Percentiles rank a stretch among this genome's conserved stretches.
Evolutionary conservation across 148 eudicot species (phyloP).

Genomic region (Agrostemma githago): DNA sequence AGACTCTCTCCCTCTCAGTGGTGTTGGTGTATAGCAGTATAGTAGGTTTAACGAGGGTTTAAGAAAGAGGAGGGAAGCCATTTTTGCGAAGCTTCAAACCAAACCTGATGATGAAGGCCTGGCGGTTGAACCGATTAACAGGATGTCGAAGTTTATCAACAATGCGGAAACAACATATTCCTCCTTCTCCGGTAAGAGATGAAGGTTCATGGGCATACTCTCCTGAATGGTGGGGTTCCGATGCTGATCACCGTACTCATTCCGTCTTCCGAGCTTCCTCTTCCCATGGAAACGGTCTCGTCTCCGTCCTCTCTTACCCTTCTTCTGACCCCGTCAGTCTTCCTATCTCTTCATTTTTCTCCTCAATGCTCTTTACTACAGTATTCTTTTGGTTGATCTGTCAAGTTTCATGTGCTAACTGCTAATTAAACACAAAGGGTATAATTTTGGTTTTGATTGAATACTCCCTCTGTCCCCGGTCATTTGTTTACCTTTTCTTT

Average conservation of each 20-base stretch:
- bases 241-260: conserved; percentile 29
- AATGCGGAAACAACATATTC: conserved; percentile 3
- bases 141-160: conserved; percentile 42
- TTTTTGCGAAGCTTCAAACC: not conserved
- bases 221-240: conserved; percentile 75
- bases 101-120: conserved; percentile 14
- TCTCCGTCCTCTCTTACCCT: conserved; percentile 79
- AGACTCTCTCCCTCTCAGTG: too few relatives aligned
- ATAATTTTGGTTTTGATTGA: not conserved
- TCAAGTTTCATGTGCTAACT: not conserved
- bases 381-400: not conserved
- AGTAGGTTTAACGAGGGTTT: conserved; percentile 7
- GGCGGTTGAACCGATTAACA: conserved; percentile 23
- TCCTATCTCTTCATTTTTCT: not conserved
- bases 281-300: conserved; percentile 69
- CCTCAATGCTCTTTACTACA: not conserved
- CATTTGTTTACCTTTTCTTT: not conserved
- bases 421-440: not conserved
- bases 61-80: not conserved
- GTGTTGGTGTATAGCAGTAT: too few relatives aligned
- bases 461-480: not conserved
- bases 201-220: conserved; percentile 91
- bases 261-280: conserved; percentile 53
- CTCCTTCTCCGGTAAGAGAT: conserved; percentile 30
- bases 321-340: conserved; percentile 57